phyloP scores from a whole-genome alignment of 1,139 yeast genomes.

The Oligophagozyma castellii region DNA sequence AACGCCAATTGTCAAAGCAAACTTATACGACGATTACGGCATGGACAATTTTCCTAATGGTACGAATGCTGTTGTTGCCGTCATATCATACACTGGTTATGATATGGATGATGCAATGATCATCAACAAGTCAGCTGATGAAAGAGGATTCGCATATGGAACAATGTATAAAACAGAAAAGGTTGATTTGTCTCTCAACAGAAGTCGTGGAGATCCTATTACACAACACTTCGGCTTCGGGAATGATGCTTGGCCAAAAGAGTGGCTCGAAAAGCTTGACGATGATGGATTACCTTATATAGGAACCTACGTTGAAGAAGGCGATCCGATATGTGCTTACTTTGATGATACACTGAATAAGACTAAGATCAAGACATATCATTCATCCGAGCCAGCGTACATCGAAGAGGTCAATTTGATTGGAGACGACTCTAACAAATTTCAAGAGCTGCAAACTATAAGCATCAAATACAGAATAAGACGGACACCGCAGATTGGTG shows the following conservation, averaged over 20 bases:
- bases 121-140: constrained; percentile 90
- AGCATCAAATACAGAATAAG: constrained; percentile 86
- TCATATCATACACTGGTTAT: constrained; percentile 94
- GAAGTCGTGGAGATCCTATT: constrained; percentile 89
- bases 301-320: constrained; percentile 82
- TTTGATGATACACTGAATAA: constrained; percentile 85
- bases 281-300: constrained; percentile 86
- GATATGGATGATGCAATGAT: constrained; percentile 99
- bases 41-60: constrained; percentile 99
- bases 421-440: constrained; percentile 64
- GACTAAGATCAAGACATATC: constrained; percentile 86
- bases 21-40: constrained; percentile 87
- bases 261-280: constrained; percentile 80
- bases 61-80: constrained; percentile 96
- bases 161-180: constrained; percentile 91
- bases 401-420: constrained; percentile 89
- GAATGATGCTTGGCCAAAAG: constrained; percentile 78
- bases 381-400: constrained; percentile 87
- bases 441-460: constrained; percentile 68
- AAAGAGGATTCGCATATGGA: constrained; percentile 96
- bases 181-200: constrained; percentile 61
- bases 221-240: constrained; percentile 95
- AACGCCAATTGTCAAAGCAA: constrained; percentile 93
- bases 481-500: constrained; percentile 92
- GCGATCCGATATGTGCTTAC: constrained; percentile 91